Conservation (phyloP, 257 asterid species). For the Solanum paucissectum region DNA sequence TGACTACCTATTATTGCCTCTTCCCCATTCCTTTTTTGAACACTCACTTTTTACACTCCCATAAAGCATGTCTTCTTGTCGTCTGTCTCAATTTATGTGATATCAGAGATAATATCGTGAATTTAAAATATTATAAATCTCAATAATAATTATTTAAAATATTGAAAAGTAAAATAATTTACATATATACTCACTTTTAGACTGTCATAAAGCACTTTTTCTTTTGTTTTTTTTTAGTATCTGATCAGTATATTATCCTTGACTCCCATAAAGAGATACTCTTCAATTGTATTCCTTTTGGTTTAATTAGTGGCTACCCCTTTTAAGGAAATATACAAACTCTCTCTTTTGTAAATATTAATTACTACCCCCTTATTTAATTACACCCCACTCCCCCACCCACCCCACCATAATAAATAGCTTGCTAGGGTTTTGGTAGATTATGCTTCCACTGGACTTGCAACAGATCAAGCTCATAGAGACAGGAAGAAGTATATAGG, state of each 20-base stretch:
- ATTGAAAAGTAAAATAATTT: not conserved
- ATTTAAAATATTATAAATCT: not conserved
- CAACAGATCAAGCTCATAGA: not conserved
- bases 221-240: not conserved
- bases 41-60: not conserved
- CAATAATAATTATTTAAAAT: no score
- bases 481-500: not conserved
- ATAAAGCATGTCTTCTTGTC: not conserved
- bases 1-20: not conserved
- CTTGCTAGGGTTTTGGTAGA: not conserved
- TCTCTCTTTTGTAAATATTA: not conserved
- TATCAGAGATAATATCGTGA: accelerated
- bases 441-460: not conserved
- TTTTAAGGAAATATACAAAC: not conserved
- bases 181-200: not conserved
- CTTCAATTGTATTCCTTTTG: constrained; percentile 8
- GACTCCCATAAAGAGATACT: constrained; percentile 5
- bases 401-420: not conserved
- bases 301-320: not conserved
- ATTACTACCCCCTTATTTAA: not conserved
- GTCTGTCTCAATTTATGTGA: not conserved
- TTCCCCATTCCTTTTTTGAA: not conserved
- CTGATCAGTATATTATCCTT: not conserved
- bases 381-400: not conserved
- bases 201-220: not conserved